Percentiles rank a stretch among this genome's conserved stretches.
These are phyloP conservation scores for Cordyceps militaris DNA, from an alignment of 2,329 filamentous ascomycete genomes.

Conservation along the genomic window DNA sequence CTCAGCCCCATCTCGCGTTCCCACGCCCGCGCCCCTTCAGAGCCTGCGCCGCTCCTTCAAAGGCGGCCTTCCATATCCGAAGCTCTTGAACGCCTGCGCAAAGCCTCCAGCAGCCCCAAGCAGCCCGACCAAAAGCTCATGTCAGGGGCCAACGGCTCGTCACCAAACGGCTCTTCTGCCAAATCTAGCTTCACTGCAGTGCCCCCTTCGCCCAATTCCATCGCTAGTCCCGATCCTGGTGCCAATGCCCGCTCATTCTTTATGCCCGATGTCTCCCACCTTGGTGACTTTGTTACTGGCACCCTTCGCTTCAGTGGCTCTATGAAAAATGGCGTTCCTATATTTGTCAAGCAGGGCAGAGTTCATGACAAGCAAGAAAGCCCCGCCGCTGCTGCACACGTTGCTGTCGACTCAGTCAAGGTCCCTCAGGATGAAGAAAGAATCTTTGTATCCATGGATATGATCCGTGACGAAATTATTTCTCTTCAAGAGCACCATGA, in stretches of 20 bases:
- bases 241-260: constrained; percentile 46
- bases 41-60: constrained; percentile 18
- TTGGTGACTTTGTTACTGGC: constrained; percentile 52
- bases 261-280: constrained; percentile 46
- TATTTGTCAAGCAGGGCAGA: constrained; percentile 48
- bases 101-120: constrained; percentile 27
- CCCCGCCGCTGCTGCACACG: constrained; percentile 32
- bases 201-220: constrained; percentile 29
- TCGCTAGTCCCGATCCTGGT: constrained; percentile 29
- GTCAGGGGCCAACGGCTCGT: constrained; percentile 24
- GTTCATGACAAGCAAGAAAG: constrained; percentile 37
- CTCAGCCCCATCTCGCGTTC: constrained; percentile 33
- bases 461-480: constrained; percentile 51
- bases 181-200: constrained; percentile 37
- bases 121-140: constrained; percentile 19
- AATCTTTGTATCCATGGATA: constrained; percentile 55
- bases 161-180: constrained; percentile 31
- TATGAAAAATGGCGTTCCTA: constrained; percentile 45
- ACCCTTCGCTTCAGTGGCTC: constrained; percentile 44
- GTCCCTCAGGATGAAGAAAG: constrained; percentile 48
- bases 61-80: constrained; percentile 27
- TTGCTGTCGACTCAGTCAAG: constrained; percentile 42
- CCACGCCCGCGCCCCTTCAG: constrained; percentile 26
- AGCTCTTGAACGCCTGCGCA: constrained; percentile 29
- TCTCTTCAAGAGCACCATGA: constrained; percentile 51